Percentiles rank a stretch among this genome's conserved stretches.
These are phyloP conservation scores for Skeletonema costatum DNA, from an alignment of 108 stramenopile species.

Conservation along the genomic window DNA sequence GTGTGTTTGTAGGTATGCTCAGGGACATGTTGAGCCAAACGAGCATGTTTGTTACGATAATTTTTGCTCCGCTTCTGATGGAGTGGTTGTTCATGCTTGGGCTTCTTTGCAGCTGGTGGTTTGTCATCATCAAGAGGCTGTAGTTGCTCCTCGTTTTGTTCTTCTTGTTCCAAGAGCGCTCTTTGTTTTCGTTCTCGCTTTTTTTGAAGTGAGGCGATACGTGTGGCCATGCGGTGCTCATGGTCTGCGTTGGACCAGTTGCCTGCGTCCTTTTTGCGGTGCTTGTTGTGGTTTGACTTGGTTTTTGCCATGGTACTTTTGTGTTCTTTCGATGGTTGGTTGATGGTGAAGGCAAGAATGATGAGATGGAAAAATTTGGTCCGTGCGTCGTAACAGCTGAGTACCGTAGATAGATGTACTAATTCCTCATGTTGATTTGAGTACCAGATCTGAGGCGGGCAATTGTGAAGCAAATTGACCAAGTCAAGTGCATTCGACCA, in stretches of 20 bases:
- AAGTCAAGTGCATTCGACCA: no score
- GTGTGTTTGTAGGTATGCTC: constrained; percentile 45
- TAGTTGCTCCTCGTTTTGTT: not conserved
- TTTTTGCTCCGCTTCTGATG: constrained; percentile 12
- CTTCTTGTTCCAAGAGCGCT: not conserved
- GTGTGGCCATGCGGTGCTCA: constrained; percentile 30
- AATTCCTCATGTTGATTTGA: no score
- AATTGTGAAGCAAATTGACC: no score
- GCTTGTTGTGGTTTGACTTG: constrained; percentile 38
- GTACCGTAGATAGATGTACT: no score
- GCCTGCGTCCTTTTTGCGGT: constrained; percentile 5
- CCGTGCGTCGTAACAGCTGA: no score
- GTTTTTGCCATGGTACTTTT: constrained; percentile 42
- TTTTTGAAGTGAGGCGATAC: constrained; percentile 28
- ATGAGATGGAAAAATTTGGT: no score
- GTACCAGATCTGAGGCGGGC: no score
- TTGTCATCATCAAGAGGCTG: not conserved
- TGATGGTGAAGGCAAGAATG: no score
- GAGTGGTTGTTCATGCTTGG: constrained; percentile 4
- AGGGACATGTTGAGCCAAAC: constrained; percentile 23
- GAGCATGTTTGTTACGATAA: not conserved
- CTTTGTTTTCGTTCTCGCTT: constrained; percentile 3
- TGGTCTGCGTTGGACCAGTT: constrained; percentile 43
- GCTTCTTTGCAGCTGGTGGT: not conserved
- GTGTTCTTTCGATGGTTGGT: no score